Evolutionary conservation across 345 rosid species (phyloP).

Genomic region (Syzygium aqueum): DNA sequence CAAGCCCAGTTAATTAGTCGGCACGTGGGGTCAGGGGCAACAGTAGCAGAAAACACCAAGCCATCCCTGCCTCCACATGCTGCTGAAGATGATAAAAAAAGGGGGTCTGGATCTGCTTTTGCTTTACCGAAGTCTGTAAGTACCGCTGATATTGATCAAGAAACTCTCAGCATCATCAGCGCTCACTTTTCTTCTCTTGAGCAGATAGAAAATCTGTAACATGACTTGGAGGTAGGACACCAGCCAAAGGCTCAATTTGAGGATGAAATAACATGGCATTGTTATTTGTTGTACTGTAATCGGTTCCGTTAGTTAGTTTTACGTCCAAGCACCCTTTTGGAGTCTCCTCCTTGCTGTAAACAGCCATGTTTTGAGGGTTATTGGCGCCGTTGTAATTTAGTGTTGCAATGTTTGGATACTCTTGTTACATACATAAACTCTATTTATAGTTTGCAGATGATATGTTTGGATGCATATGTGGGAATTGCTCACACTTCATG

Average conservation of each 20-base stretch:
- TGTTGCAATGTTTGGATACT: not conserved
- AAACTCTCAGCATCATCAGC: conserved; percentile 31
- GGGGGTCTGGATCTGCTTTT: conserved; percentile 13
- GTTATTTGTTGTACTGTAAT: not conserved
- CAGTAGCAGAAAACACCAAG: conserved; percentile 10
- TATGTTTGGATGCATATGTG: not conserved
- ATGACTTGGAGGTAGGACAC: not conserved
- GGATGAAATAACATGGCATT: not conserved
- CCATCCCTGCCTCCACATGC: conserved; percentile 11
- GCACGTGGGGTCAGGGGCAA: not conserved
- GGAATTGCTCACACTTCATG: not conserved
- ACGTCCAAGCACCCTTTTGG: not conserved
- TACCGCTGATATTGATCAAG: conserved; percentile 46
- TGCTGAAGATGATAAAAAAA: conserved; percentile 8
- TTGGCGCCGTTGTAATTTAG: not conserved
- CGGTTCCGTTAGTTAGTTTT: not conserved
- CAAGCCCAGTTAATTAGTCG: conserved; percentile 34
- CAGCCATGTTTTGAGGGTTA: not conserved
- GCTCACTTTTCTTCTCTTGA: conserved; percentile 41
- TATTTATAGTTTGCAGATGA: not conserved
- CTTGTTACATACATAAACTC: not conserved
- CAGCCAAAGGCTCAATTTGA: not conserved
- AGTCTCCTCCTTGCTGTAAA: not conserved
- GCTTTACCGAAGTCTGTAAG: conserved; percentile 24
- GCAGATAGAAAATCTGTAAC: conserved; percentile 31